Conservation (phyloP, 805 yeast genomes). For the Pichia pseudocactophila region DNA sequence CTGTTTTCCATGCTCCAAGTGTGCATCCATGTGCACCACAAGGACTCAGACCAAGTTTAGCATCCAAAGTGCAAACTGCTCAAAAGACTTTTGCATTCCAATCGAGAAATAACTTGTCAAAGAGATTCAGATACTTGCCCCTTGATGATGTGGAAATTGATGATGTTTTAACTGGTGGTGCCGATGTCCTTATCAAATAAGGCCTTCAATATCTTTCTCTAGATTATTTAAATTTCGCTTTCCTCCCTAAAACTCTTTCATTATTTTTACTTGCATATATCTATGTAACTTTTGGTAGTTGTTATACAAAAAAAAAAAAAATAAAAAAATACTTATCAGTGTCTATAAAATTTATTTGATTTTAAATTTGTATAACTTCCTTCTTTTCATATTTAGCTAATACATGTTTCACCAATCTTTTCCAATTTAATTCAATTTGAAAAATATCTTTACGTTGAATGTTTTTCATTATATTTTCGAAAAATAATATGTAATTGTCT, state of each 20-base stretch:
- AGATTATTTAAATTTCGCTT: too few relatives aligned
- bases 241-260: too few relatives aligned
- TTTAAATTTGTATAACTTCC: neutral
- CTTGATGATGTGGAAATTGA: conserved; percentile 68
- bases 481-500: conserved; percentile 21
- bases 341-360: too few relatives aligned
- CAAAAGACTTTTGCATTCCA: conserved; percentile 21
- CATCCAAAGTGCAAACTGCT: conserved; percentile 5
- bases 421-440: conserved; percentile 11
- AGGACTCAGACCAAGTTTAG: conserved; percentile 22
- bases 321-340: too few relatives aligned
- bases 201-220: too few relatives aligned
- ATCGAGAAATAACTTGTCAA: conserved; percentile 61
- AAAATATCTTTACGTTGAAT: conserved; percentile 12
- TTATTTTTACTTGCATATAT: too few relatives aligned
- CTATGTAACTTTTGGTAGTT: too few relatives aligned
- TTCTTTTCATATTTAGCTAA: neutral
- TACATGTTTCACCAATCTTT: conserved; percentile 5
- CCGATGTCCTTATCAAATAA: conserved; percentile 41
- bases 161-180: conserved; percentile 77
- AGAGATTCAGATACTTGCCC: conserved; percentile 59
- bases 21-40: conserved; percentile 34
- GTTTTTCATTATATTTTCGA: conserved; percentile 25
- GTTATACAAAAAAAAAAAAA: too few relatives aligned
- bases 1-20: neutral